These are phyloP conservation scores for Trifolium dubium DNA, from an alignment of 306 rosid genomes.

Conservation along the genomic window DNA sequence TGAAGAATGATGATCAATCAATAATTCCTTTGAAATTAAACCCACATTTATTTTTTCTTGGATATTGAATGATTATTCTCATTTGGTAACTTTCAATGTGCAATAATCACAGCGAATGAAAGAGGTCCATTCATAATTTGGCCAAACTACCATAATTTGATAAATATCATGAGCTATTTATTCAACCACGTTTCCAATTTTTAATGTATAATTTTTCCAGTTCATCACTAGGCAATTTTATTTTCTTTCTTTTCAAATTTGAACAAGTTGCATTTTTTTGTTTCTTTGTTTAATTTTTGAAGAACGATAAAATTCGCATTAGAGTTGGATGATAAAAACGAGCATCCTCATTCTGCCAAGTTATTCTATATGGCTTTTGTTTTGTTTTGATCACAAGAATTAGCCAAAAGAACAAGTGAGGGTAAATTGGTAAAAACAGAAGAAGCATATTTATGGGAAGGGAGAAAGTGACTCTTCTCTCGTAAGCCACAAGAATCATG, in stretches of 20 bases:
- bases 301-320: not conserved
- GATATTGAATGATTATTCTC: constrained; percentile 30
- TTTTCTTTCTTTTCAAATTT: constrained; percentile 2
- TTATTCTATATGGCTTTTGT: not conserved
- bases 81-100: constrained; percentile 40
- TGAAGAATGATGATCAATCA: constrained; percentile 25
- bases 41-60: constrained; percentile 8
- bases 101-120: constrained; percentile 34
- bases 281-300: not conserved
- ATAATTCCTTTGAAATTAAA: constrained; percentile 19
- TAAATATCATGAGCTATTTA: constrained; percentile 31
- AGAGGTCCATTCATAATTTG: constrained; percentile 34
- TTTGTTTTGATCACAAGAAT: constrained; percentile 38
- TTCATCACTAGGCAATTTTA: constrained; percentile 19
- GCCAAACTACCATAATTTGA: constrained; percentile 32
- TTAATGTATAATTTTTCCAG: not conserved
- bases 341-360: constrained; percentile 13
- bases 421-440: constrained; percentile 26
- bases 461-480: constrained; percentile 44
- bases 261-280: not conserved
- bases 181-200: constrained; percentile 25
- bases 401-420: constrained; percentile 1
- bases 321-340: not conserved
- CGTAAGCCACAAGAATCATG: constrained; percentile 49
- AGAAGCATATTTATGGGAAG: constrained; percentile 47